Percentiles rank a stretch among this genome's conserved stretches.
phyloP scores from a whole-genome alignment of 169 alveolate genomes.

The Plasmodium yoelii region DNA sequence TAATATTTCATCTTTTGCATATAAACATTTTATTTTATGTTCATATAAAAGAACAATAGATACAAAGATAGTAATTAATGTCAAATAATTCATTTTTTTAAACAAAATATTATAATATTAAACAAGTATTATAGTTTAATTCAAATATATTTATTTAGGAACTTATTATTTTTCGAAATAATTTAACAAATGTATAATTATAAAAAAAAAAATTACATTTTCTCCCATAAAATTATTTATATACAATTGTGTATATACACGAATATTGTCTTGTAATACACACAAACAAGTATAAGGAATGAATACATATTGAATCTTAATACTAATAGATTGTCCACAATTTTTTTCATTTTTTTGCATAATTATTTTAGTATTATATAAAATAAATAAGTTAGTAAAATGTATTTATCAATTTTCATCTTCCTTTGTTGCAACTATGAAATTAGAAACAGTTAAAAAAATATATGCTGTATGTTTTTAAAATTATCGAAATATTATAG shows the following conservation, averaged over 20 bases:
- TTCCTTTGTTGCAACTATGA: too few relatives aligned
- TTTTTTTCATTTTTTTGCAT: too few relatives aligned
- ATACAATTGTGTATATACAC: constrained; percentile 1
- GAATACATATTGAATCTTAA: too few relatives aligned
- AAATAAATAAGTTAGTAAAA: too few relatives aligned
- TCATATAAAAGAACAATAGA: constrained; percentile 27
- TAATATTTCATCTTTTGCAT: constrained; percentile 32
- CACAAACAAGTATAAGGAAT: too few relatives aligned
- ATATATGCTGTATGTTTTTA: too few relatives aligned
- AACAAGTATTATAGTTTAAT: constrained; percentile 9
- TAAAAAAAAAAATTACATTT: neutral
- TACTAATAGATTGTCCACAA: too few relatives aligned
- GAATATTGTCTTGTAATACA: neutral
- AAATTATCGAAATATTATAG: too few relatives aligned
- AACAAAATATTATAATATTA: constrained; percentile 5
- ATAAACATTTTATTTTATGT: constrained; percentile 15
- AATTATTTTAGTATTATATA: too few relatives aligned
- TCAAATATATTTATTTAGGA: neutral
- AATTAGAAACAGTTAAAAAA: too few relatives aligned
- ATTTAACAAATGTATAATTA: neutral
- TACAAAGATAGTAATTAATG: constrained; percentile 22
- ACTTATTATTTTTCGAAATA: neutral
- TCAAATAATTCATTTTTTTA: constrained; percentile 45
- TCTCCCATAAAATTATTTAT: neutral
- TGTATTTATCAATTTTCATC: too few relatives aligned